Evolutionary conservation across 495 filamentous ascomycete genomes (phyloP), one percentile per base, ranked within the genome.

Genomic region (Aspergillus asperescens): DNA sequence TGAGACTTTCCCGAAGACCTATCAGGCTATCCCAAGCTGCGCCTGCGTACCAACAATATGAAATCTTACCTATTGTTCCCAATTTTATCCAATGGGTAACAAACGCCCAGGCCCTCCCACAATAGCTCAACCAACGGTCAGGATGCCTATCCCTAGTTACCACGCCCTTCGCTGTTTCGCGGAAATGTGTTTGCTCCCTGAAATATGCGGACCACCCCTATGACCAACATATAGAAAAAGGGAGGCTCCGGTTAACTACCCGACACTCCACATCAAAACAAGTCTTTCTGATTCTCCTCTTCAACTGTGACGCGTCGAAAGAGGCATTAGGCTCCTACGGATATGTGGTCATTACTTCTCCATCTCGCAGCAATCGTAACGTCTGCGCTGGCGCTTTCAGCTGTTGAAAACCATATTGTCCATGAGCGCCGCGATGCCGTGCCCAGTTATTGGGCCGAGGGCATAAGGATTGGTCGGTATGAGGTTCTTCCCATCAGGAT

Each of bases 401-500:
- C 46, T 1, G 12, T 25, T 8, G 18, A 29, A 7, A 37, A 37
- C 2, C 40, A 50, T 39, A 39, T 50, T 3, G 19, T 55, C n/a
- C 53, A 55, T 16, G 53, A 55, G 24, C 22, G 32, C 4, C 53
- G 53, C n/a, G 23, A 43, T 5, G 19, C 10, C 23, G 22, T 44
- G 19, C 40, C 53, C 4, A 15, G 18, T 18, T 18, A 24, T 10
- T 55, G 53, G 53, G 9, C 18, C 3, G 34, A 55, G 53, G 29
- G 31, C 31, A 10, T 19, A 7, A 46, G 53, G 1, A 27, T 55
- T 5, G 34, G 39, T 29, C 29, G 46, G 2, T 18, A 18, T 4
- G 31, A 25, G 16, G 12, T 34, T 4, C 29, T 55, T 20, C 32
- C 52, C 5, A 73, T 83, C 20, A 71, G 78, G 38, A 81, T 83